These are phyloP conservation scores for Sapria himalayana DNA, from an alignment of 345 rosid species.

Conservation along the genomic window DNA sequence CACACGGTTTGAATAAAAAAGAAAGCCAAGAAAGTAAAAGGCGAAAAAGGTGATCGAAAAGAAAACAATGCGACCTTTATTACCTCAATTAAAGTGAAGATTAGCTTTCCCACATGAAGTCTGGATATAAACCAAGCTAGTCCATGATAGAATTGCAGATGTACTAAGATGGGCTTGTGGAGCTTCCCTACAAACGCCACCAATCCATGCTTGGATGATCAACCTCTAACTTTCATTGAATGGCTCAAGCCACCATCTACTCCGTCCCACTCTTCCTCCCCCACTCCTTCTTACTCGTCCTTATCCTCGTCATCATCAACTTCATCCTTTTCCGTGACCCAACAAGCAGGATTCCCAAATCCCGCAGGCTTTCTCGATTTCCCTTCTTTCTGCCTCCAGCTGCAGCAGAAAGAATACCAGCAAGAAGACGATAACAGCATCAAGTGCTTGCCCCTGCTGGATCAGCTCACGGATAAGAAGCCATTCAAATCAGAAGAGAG, in stretches of 20 bases:
- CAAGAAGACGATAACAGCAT: conserved; percentile 9
- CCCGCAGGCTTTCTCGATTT: conserved; percentile 10
- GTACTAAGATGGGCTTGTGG: conserved; percentile 30
- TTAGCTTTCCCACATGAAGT: conserved; percentile 26
- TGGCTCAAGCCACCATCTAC: conserved; percentile 51
- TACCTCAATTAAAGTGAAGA: too few species aligned
- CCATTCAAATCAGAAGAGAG: conserved; percentile 15
- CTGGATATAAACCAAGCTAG: conserved; percentile 15
- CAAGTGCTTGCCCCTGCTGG: conserved; percentile 43
- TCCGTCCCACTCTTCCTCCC: conserved; percentile 5
- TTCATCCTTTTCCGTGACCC: conserved; percentile 9
- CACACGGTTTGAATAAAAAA: too few species aligned
- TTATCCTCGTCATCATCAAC: conserved; percentile 15
- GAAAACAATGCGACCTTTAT: too few species aligned
- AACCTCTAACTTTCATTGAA: conserved; percentile 50
- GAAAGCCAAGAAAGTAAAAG: too few species aligned
- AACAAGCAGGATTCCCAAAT: conserved; percentile 14
- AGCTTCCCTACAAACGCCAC: conserved; percentile 20
- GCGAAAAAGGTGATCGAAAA: too few species aligned
- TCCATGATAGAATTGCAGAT: neutral
- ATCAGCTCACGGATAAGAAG: conserved; percentile 20
- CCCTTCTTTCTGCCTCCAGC: conserved; percentile 8
- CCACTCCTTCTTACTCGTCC: conserved; percentile 10
- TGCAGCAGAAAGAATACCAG: conserved; percentile 7
- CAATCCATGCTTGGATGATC: conserved; percentile 12